These are phyloP conservation scores for Vaccinium macrocarpon DNA, from an alignment of 148 eudicot genomes.

Conservation along the genomic window DNA sequence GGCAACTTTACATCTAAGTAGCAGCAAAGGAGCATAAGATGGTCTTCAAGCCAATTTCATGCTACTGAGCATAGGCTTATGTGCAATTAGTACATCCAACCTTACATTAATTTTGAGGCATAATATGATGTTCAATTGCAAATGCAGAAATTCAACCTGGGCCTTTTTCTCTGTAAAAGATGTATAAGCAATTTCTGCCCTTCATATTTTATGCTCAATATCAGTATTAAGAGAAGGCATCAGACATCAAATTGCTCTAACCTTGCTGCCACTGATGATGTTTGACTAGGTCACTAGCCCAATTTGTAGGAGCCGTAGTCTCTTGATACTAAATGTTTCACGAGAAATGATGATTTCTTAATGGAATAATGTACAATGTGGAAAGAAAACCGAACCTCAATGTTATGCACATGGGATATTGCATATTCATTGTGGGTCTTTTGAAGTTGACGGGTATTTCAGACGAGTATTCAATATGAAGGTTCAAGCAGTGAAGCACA, in stretches of 20 bases:
- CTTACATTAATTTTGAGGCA: neutral
- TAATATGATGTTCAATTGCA: neutral
- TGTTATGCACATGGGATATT: neutral
- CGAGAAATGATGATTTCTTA: neutral
- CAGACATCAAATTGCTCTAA: neutral
- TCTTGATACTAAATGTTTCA: neutral
- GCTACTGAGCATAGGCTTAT: neutral
- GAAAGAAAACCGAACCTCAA: neutral
- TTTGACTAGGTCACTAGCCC: neutral
- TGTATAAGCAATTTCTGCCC: neutral
- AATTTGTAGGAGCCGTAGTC: neutral
- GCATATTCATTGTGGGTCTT: neutral
- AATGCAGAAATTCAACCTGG: neutral
- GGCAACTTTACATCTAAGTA: neutral
- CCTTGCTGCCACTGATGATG: neutral
- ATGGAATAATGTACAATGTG: neutral
- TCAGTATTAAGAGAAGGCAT: neutral
- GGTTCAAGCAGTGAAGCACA: too few species aligned
- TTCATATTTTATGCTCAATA: neutral
- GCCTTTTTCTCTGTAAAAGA: neutral
- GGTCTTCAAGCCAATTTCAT: neutral
- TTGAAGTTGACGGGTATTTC: too few species aligned
- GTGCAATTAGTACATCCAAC: neutral
- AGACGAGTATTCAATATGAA: too few species aligned
- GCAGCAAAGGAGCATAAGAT: slow-evolving; percentile 4